Conservation (phyloP, 2,329 filamentous ascomycete species). For the Fusarium odoratissimum region DNA sequence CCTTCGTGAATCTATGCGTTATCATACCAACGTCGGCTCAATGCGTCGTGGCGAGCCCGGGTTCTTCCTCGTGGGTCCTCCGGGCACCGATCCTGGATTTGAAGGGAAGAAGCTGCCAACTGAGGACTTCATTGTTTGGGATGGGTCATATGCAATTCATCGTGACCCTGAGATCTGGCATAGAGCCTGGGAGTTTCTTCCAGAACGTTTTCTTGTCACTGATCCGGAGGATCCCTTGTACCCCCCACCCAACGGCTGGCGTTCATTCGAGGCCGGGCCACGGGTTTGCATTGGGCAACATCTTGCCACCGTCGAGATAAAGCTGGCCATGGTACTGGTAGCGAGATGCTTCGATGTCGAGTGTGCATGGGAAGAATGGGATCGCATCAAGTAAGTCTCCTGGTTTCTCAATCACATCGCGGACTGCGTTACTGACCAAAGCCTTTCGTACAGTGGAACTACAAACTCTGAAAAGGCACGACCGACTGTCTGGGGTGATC, state of each 20-base stretch:
- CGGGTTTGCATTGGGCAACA: constrained; percentile 68
- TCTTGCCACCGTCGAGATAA: constrained; percentile 58
- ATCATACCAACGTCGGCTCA: constrained; percentile 43
- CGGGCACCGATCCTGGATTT: constrained; percentile 19
- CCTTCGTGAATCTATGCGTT: constrained; percentile 52
- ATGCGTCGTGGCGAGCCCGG: constrained; percentile 28
- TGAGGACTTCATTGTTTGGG: constrained; percentile 42
- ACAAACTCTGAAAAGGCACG: not conserved
- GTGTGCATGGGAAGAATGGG: constrained; percentile 36
- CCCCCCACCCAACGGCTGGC: constrained; percentile 56
- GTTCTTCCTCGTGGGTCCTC: constrained; percentile 46
- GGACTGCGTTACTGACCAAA: not conserved
- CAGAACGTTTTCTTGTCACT: constrained; percentile 35
- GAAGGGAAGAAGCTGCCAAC: constrained; percentile 43
- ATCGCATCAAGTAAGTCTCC: constrained; percentile 13
- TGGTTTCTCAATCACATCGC: too few species aligned
- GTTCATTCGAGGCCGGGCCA: constrained; percentile 65
- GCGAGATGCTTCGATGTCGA: constrained; percentile 35
- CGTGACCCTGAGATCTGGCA: constrained; percentile 31
- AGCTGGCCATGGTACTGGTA: constrained; percentile 17
- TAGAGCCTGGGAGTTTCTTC: constrained; percentile 25
- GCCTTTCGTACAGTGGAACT: not conserved
- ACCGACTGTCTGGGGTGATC: constrained; percentile 48
- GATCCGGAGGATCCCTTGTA: constrained; percentile 28
- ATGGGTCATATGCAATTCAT: constrained; percentile 30